Base-by-base conservation (phyloP, 768 basidiomycete species). In the Hypholoma fasciculare region DNA sequence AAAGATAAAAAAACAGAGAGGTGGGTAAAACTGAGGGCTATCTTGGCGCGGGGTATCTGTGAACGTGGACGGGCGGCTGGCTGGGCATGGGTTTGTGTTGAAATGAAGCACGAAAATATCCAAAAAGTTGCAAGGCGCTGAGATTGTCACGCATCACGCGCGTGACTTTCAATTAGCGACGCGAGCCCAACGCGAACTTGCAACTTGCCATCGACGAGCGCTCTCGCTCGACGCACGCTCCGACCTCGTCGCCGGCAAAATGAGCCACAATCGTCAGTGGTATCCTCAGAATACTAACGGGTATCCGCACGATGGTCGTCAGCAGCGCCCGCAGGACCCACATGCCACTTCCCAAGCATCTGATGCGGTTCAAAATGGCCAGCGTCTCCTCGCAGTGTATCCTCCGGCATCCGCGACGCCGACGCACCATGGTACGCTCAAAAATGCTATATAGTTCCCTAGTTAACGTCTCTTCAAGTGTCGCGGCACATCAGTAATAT, bases 381-480 rank as follows among this genome's bases (percentile, higher is more conserved):
- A 90, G 61, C 73, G 80, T 52, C 71, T 92, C 23, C 77, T 90
- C 47, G 81, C 84, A 4, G 76, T 82, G 36, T 92, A 90, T 69
- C 88, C 91, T 39, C 79, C 87, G 65, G 87, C 87, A 39, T 91
- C 90, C 58, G 86, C 87, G 26, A 89, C 86, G 4, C 89, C 90
- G n/a, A 82, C 89, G 7, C 78, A 84, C 38, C 90, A 92, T 67
- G 89, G 91, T 90, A 67, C 60, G 73, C 64, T 44, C 36, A 46
- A 27, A 47, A 27, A 23, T 30, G 11, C 39, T 13, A 9, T 17
- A 27, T 58, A 51, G 30, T 47, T 27, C 9, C 3, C 6, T 12
- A 23, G 30, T 51, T 61, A 9, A 61, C 7, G 50, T 59, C 59
- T 27, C 4, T 6, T 58, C 47, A 60, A 92, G 91, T 88, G 43